A percentile compares a stretch with the other conserved stretches of the same genome.
These are phyloP conservation scores for Byssochlamys sp. DNA, from an alignment of 2,329 filamentous ascomycete species.

Conservation along the genomic window DNA sequence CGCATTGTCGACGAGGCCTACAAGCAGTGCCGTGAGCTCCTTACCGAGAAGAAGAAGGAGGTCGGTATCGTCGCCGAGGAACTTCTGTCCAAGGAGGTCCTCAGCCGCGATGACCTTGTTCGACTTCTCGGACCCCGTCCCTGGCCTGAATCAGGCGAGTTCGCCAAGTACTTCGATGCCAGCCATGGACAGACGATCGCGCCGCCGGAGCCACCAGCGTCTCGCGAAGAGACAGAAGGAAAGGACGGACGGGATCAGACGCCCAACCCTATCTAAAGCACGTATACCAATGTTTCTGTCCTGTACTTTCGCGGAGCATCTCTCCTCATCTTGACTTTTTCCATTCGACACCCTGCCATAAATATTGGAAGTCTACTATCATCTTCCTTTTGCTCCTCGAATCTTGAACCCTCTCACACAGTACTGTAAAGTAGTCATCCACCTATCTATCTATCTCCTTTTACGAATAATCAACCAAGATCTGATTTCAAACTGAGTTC, in stretches of 20 bases:
- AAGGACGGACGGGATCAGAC: constrained; percentile 29
- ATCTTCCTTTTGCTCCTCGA: constrained; percentile 3
- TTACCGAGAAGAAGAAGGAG: constrained; percentile 77
- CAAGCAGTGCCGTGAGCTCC: constrained; percentile 73
- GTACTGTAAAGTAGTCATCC: constrained; percentile 2
- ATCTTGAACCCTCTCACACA: neutral
- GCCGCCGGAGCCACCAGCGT: constrained; percentile 34
- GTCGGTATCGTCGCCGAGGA: constrained; percentile 87
- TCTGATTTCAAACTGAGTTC: neutral
- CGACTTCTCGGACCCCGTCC: constrained; percentile 74
- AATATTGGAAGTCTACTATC: constrained; percentile 14
- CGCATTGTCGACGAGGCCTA: constrained; percentile 89
- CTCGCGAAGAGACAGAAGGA: constrained; percentile 34
- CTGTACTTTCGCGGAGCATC: neutral
- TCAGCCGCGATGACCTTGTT: constrained; percentile 85
- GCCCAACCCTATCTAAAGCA: constrained; percentile 17
- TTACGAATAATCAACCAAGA: neutral
- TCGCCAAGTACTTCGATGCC: constrained; percentile 81
- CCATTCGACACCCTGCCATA: constrained; percentile 13
- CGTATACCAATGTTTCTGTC: neutral
- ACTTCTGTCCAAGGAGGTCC: constrained; percentile 79
- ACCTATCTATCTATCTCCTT: neutral
- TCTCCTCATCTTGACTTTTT: constrained; percentile 11
- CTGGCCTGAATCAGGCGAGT: constrained; percentile 77
- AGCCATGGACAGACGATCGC: constrained; percentile 43